Evolutionary conservation across 768 basidiomycete species (phyloP).

Genomic region (Boletus pseudo-olivaceus): DNA sequence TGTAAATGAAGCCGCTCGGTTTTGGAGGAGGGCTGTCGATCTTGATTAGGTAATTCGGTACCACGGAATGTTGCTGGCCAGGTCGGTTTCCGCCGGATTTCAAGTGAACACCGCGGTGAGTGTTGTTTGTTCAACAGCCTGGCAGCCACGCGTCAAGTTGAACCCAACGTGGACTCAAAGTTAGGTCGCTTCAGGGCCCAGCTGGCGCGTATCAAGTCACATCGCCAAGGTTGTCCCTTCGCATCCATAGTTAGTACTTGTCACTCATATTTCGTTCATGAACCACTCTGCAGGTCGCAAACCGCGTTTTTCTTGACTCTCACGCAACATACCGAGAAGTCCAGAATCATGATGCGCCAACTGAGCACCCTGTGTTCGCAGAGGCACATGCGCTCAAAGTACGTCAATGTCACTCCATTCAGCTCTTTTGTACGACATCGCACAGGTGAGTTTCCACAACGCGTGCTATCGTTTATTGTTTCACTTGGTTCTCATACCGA

Average conservation of each 20-base stretch:
- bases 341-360: slow-evolving; percentile 28
- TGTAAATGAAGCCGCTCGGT: neutral
- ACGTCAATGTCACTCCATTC: slow-evolving; percentile 32
- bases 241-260: slow-evolving; percentile 13
- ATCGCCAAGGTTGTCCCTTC: slow-evolving; percentile 19
- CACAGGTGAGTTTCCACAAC: slow-evolving; percentile 32
- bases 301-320: slow-evolving; percentile 35
- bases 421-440: slow-evolving; percentile 33
- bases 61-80: slow-evolving; percentile 9
- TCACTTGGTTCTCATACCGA: slow-evolving; percentile 24
- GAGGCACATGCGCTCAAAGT: slow-evolving; percentile 30
- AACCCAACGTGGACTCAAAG: slow-evolving; percentile 20
- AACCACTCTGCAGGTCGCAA: slow-evolving; percentile 26
- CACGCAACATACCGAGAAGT: slow-evolving; percentile 33
- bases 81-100: slow-evolving; percentile 18
- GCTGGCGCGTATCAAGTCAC: slow-evolving; percentile 27
- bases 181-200: slow-evolving; percentile 20
- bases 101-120: slow-evolving; percentile 10
- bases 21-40: slow-evolving; percentile 18
- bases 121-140: neutral
- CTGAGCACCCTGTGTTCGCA: slow-evolving; percentile 25
- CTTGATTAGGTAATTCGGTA: slow-evolving; percentile 22
- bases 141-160: slow-evolving; percentile 15
- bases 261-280: slow-evolving; percentile 26
- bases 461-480: slow-evolving; percentile 22